Evolutionary conservation across 495 filamentous ascomycete genomes (phyloP), one percentile per base, ranked within the genome.

Genomic region (Antarctomyces pellizariae): DNA sequence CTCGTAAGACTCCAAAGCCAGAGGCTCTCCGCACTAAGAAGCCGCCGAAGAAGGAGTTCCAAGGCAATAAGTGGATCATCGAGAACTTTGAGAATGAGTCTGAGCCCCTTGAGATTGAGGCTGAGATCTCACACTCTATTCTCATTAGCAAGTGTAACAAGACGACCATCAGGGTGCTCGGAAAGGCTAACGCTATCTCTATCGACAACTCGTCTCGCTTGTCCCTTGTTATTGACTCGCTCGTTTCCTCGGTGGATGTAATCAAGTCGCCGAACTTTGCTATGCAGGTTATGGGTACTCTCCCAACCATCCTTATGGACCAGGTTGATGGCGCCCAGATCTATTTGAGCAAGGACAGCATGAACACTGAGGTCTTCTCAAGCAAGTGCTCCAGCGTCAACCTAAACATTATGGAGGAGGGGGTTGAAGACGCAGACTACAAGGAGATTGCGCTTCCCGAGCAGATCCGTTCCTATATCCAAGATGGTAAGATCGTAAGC

Each of bases 231-330:
- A 62, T 93, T 23, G 83, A 93, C 41, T 75, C 70, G 0, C 67
- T 99, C 16, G 78, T 99, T 22, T 84, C 75, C 28, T 73, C 71
- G 18, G 67, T 99, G 27, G 86, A 95, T 39, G 72, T 84, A 23
- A 83, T 99, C 60, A 92, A 91, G 54, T 79, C 67, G 29, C 63
- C 75, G 30, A 83, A 79, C 39, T 92, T 99, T 44, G 80, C 79
- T 17, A 53, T 95, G 11, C 83, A 95, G 50, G 72, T 95, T 16
- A 48, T 82, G 22, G 82, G 77, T 28, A 62, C 54, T 5, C 59
- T 89, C 14, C 86, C 89, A 7, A 93, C 82, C 12, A 50, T 95
- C 28, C 50, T 93, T 27, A 52, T 97, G 25, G 89, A 97, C 46
- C 78, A 92, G 53, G 72, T 93, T 26, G 86, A 97, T 44, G 74